Evolutionary conservation across 352 stramenopile species (phyloP), one percentile per base, ranked within the genome.

Genomic region (Saprolegnia parasitica): DNA sequence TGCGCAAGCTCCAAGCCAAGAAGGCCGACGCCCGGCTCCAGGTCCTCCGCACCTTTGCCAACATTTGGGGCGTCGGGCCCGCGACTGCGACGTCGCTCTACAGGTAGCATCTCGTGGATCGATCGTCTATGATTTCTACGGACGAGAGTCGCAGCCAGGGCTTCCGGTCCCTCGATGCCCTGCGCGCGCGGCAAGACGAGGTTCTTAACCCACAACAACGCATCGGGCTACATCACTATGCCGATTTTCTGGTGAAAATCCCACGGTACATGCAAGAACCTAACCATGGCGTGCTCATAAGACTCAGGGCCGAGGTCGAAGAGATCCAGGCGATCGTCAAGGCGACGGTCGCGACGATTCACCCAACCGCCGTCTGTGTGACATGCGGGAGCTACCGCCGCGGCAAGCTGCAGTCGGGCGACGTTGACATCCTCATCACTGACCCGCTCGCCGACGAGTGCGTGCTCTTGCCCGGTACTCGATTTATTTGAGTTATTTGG

Each of bases 1-100:
- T 94, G 9, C 77, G 81, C 21, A 94, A 94, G 65, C 82, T 94
- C 10, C 83, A 94, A 55, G 81, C 80, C n/a, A 94, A 92, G 70
- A 87, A 86, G 60, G 74, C 58, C 9, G 91, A 91, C 49, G 72
- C 75, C 32, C 71, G 84, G 35, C 73, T 94, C 13, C 67, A 75
- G 35, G 78, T 77, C 2, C 72, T 93, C 40, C 81, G 91, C 6
- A 67, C 82, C 29, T 83, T 95, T 74, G 73, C 82, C 20, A 81
- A 81, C 18, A 83, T 94, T 11, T 94, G 86, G 85, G 84, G 87
- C 11, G 84, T 96, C 21, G 87, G 87, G 4, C 86, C 84, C 23
- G 78, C 75, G 40, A 96, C 87, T 0, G 87, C 87, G 18, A 73
- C 78, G 20, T 90, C 89, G 42, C 65, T 96, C 0, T 96, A 94